These are phyloP conservation scores for Aspergillus fructus DNA, from an alignment of 2,329 filamentous ascomycete genomes.

Conservation along the genomic window DNA sequence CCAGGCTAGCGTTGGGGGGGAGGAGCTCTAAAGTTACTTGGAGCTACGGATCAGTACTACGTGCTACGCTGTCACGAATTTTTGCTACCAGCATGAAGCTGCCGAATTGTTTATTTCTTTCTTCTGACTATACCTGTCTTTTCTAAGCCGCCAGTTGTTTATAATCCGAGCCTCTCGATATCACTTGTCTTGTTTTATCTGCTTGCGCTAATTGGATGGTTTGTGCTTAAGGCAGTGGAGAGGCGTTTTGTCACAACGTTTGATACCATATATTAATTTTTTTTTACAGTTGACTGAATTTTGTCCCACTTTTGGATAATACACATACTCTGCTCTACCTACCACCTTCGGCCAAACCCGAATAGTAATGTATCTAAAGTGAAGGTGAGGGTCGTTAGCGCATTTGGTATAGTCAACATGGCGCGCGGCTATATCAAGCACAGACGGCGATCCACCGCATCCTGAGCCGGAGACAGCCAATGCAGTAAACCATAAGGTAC, in stretches of 20 bases:
- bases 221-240: constrained; percentile 18
- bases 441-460: constrained; percentile 1
- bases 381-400: not conserved
- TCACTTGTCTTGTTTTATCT: constrained; percentile 5
- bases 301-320: not conserved
- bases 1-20: not conserved
- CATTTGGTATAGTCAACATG: not conserved
- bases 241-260: constrained; percentile 19
- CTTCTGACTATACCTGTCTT: constrained; percentile 1
- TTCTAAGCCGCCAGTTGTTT: constrained; percentile 1
- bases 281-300: not conserved
- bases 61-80: constrained; percentile 5
- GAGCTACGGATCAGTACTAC: not conserved
- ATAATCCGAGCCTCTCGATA: not conserved
- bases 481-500: too few relatives aligned
- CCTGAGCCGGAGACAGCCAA: not conserved
- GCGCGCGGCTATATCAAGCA: constrained; percentile 1
- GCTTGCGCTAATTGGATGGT: constrained; percentile 1
- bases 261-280: constrained; percentile 18
- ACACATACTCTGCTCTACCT: not conserved
- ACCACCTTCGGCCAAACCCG: not conserved
- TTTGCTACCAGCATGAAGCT: constrained; percentile 3
- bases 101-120: not conserved
- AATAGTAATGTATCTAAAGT: not conserved
- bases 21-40: not conserved